A percentile compares a stretch with the other conserved stretches of the same genome.
Evolutionary conservation across 805 yeast genomes (phyloP).

Genomic region (Phaffomyces thermotolerans): DNA sequence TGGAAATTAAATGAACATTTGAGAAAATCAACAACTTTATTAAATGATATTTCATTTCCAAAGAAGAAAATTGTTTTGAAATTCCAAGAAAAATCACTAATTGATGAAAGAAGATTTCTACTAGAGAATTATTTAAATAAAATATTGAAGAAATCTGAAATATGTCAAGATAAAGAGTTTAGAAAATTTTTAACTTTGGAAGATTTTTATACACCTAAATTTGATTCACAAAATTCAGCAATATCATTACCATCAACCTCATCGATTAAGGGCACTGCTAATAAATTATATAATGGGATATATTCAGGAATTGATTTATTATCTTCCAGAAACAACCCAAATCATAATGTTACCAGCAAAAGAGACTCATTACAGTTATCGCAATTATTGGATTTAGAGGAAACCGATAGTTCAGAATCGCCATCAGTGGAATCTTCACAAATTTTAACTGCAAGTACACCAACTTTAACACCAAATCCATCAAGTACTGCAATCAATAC

Average conservation of each 20-base stretch:
- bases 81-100: slow-evolving; percentile 55
- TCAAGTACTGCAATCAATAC: background rate
- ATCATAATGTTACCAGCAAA: slow-evolving; percentile 9
- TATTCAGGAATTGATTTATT: slow-evolving; percentile 13
- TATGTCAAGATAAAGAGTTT: slow-evolving; percentile 68
- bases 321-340: slow-evolving; percentile 4
- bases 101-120: slow-evolving; percentile 54
- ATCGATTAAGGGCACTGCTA: slow-evolving; percentile 16
- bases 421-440: background rate
- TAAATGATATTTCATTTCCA: slow-evolving; percentile 41
- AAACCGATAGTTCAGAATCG: background rate
- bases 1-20: slow-evolving; percentile 62
- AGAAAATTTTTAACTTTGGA: slow-evolving; percentile 60
- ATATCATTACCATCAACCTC: slow-evolving; percentile 1
- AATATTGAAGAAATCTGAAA: slow-evolving; percentile 53
- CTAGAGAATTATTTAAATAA: slow-evolving; percentile 56
- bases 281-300: slow-evolving; percentile 15
- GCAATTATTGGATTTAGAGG: background rate
- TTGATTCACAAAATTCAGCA: background rate
- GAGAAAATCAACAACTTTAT: slow-evolving; percentile 39
- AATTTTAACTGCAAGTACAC: background rate
- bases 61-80: slow-evolving; percentile 61
- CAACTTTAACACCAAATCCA: background rate
- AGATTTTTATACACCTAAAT: slow-evolving; percentile 10
- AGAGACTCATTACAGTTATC: slow-evolving; percentile 2